phyloP scores from a whole-genome alignment of 768 basidiomycete species.

The Jaapia argillacea region DNA sequence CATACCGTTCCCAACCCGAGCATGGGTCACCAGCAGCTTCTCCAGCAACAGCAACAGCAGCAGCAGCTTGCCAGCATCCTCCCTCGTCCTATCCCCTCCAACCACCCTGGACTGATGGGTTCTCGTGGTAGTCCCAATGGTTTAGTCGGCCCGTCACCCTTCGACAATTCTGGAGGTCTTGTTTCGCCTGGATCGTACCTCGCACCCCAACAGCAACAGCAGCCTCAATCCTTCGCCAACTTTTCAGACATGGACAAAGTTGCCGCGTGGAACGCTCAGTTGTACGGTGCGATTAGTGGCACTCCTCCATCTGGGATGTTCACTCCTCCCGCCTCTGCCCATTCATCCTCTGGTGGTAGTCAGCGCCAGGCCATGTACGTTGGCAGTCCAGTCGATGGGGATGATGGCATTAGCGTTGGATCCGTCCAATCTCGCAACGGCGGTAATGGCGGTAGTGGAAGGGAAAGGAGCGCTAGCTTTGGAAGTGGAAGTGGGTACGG shows the following conservation, averaged over 20 bases:
- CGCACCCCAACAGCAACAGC: not conserved
- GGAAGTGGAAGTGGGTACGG: not conserved
- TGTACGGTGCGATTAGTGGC: not conserved
- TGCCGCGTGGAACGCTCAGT: not conserved
- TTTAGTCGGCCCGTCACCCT: not conserved
- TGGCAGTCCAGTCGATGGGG: slow-evolving; percentile 23
- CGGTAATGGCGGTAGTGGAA: not conserved
- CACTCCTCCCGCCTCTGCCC: not conserved
- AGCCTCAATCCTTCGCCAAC: not conserved
- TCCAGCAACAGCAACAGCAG: too few relatives aligned
- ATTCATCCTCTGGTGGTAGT: slow-evolving; percentile 8
- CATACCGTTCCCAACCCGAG: slow-evolving; percentile 15
- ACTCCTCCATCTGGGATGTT: not conserved
- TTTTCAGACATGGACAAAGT: slow-evolving; percentile 1
- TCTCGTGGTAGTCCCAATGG: not conserved
- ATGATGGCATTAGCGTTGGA: slow-evolving; percentile 28
- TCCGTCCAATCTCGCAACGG: slow-evolving; percentile 12
- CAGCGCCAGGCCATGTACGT: slow-evolving; percentile 16
- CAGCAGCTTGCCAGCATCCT: too few relatives aligned
- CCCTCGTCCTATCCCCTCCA: too few relatives aligned
- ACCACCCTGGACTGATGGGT: too few relatives aligned
- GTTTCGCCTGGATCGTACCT: not conserved
- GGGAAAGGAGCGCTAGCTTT: not conserved
- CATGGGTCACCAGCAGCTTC: not conserved
- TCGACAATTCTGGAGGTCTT: not conserved